Conservation (phyloP, 768 basidiomycete species). For the Boletus pseudo-olivaceus region DNA sequence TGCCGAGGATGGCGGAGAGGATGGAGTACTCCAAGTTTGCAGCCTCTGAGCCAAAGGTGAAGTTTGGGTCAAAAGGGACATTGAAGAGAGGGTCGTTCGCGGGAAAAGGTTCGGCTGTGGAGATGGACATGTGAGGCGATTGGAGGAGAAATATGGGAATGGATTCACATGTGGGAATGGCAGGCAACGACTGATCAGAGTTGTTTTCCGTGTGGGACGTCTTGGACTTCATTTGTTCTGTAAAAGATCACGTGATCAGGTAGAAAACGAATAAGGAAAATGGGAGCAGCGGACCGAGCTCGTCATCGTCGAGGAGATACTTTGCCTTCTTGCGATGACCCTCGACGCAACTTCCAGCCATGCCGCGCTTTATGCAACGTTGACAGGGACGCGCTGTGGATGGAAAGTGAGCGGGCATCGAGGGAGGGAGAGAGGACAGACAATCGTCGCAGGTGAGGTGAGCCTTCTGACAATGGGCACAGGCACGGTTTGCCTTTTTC, state of each 20-base stretch:
- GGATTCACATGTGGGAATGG: slow-evolving; percentile 32
- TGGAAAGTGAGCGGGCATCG: slow-evolving; percentile 8
- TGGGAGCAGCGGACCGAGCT: slow-evolving; percentile 60
- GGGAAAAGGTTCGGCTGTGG: slow-evolving; percentile 50
- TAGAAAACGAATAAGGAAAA: not conserved
- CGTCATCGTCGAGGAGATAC: slow-evolving; percentile 91
- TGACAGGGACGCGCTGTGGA: slow-evolving; percentile 88
- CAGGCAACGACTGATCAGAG: slow-evolving; percentile 27
- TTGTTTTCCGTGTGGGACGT: slow-evolving; percentile 25
- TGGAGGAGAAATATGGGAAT: not conserved
- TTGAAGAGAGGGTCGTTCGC: slow-evolving; percentile 57
- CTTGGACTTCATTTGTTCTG: slow-evolving; percentile 40
- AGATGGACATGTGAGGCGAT: slow-evolving; percentile 7
- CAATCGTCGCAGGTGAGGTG: slow-evolving; percentile 99
- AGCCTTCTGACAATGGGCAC: slow-evolving; percentile 94
- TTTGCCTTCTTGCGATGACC: slow-evolving; percentile 98
- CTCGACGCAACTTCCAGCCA: slow-evolving; percentile 84
- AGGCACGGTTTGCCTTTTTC: slow-evolving; percentile 93
- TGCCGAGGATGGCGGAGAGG: slow-evolving; percentile 86
- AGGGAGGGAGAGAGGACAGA: slow-evolving; percentile 41
- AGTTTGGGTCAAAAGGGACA: slow-evolving; percentile 56
- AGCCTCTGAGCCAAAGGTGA: slow-evolving; percentile 80
- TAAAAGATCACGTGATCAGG: slow-evolving; percentile 30
- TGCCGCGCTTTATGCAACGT: slow-evolving; percentile 91
- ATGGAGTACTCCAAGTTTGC: slow-evolving; percentile 96